Base-by-base conservation (phyloP, 2,329 filamentous ascomycete species). In the Colletotrichum lupini region DNA sequence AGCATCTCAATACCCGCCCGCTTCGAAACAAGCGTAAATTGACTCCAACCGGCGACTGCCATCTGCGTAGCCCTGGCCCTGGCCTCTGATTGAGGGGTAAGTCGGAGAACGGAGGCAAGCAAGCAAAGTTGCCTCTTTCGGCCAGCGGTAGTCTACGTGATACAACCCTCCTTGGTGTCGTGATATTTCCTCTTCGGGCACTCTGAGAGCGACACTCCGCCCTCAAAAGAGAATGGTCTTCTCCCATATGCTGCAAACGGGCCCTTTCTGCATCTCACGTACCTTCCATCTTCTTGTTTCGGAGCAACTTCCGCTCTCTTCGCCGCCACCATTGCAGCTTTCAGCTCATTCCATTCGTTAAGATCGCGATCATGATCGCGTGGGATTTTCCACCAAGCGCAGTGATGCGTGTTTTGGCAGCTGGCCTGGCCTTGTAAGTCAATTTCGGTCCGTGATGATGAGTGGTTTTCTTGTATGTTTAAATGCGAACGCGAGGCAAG, bases 371-470 rank as follows among this genome's bases (percentile, higher is more conserved):
- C 35, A 68, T 68, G 49, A 42, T 68, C 19, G 30, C 58, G 11
- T 14, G 22, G 28, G 64, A 58, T 68, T 53, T 63, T 42, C 65
- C 65, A 68, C 58, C 65, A 63, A 68, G 58, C 37, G 65, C 58
- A 24, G 35, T 26, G 26, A 16, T 60, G 49, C 63, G 56, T 24
- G 32, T 22, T 11, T 9, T 71, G 49, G 46, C 64, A 22, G 49
- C 46, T 11, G 63, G 63, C 6, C 4, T 61, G 8, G 35, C 49
- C 57, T 67, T 56, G 68, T 61, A 24, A 61, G 68, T 57, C 14
- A 42, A 42, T 5, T 42, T 6, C 6, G 37, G 5, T 19, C 3
- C 3, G 16, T 7, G 1, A 42, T 14, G 16, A 8, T 5, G 2
- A 19, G 16, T 8, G 37, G 16, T 19, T 42, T 16, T 16, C 6